Percentiles rank a stretch among this genome's conserved stretches.
Conservation (phyloP, 805 yeast species). For the Candida ipomoeae region DNA sequence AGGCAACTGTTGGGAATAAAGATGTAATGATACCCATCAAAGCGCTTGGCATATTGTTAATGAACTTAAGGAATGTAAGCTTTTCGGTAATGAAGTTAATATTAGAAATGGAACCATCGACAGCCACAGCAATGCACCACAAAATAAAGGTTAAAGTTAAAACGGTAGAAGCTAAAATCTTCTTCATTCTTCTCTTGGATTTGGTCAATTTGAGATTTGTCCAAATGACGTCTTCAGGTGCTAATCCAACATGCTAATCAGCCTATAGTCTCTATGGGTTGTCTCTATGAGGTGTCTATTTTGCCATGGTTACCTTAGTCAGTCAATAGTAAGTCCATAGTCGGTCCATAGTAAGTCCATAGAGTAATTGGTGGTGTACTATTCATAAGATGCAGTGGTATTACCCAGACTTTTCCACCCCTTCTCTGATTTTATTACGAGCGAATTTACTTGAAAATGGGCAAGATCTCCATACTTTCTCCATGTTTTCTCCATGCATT, state of each 20-base stretch:
- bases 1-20: slow-evolving; percentile 74
- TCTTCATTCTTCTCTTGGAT: slow-evolving; percentile 54
- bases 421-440: too few species aligned
- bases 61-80: slow-evolving; percentile 71
- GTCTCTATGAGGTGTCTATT: too few species aligned
- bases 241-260: slow-evolving; percentile 57
- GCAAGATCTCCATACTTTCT: too few species aligned
- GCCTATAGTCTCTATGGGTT: too few species aligned
- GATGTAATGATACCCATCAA: slow-evolving; percentile 85
- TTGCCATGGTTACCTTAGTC: too few species aligned
- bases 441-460: too few species aligned
- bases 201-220: slow-evolving; percentile 59
- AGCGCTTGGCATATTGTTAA: slow-evolving; percentile 64
- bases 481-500: too few species aligned
- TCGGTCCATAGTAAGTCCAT: too few species aligned
- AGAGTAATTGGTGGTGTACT: too few species aligned
- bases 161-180: slow-evolving; percentile 56
- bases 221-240: slow-evolving; percentile 88
- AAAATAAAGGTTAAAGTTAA: slow-evolving; percentile 69
- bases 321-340: too few species aligned
- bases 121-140: slow-evolving; percentile 98
- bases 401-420: too few species aligned
- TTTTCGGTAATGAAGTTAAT: slow-evolving; percentile 66
- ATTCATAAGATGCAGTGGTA: too few species aligned
- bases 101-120: slow-evolving; percentile 91